Base-by-base conservation (phyloP, 169 alveolate genomes). In the Eimeria necatrix region DNA sequence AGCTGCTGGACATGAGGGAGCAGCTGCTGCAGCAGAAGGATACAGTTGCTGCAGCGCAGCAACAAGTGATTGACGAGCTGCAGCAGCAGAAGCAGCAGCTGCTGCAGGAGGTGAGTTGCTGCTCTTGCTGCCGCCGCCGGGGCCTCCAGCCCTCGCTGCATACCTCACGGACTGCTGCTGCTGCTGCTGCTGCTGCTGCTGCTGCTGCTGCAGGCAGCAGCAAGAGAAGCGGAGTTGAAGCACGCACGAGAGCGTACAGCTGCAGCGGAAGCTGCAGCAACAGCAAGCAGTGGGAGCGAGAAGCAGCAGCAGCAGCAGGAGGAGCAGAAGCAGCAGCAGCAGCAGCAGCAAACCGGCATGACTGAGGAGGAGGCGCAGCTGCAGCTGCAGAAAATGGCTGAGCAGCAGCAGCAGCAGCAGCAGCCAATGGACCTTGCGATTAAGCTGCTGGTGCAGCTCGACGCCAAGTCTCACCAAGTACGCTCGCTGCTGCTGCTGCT, bases 1-100 rank as follows among this genome's bases (percentile, higher is more conserved):
- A 76, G 61, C 87, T 76, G 32, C 87, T 76, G 26, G 64, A 76
- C 9, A 76, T 76, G 87, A 41, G 87, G 61, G 64, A 76, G 87
- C 4, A 51, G 52, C 87, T 76, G 87, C 87, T 76, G 87, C 87
- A 76, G 87, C 87, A 76, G 87, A 76, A 76, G 87, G 87, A 76
- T n/a, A 14, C 87, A 9, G 87, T 76, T 49, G 87, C 87, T 76
- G 87, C 87, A 41, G 87, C 78, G 78, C 78, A 68, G 78, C 78
- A 68, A n/a, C n/a, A 18, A n/a, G 78, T 68, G 41, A 68, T 68
- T 16, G 87, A 76, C n/a, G 87, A 76, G 87, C 87, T 76, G 87
- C 87, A 76, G 87, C 87, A 76, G 68, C 87, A 76, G 61, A 76
- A 76, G 87, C 68, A 76, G 87, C 59, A 76, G 68, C 87, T 76